phyloP scores from a whole-genome alignment of 805 yeast species.

The Komagataella phaffii region DNA sequence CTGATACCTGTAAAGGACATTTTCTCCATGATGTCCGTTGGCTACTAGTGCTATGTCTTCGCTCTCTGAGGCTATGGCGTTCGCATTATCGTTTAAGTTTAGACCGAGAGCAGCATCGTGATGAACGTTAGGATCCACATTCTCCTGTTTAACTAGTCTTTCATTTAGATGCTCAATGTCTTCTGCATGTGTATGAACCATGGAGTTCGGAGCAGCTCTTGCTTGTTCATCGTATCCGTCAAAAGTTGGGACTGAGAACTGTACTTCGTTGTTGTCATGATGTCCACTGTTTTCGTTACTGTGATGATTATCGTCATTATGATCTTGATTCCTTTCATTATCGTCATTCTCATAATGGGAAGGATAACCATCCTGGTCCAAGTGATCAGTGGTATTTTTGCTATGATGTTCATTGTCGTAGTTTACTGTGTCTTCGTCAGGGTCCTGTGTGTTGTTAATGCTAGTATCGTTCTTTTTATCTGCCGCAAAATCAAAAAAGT shows the following conservation, averaged over 20 bases:
- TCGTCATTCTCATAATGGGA: constrained; percentile 1
- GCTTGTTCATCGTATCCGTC: neutral
- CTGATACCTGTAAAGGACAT: constrained; percentile 17
- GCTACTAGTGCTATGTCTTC: constrained; percentile 20
- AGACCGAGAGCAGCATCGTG: constrained; percentile 16
- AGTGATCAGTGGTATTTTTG: neutral
- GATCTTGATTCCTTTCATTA: constrained; percentile 5
- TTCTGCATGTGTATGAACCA: neutral
- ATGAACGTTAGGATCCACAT: constrained; percentile 9
- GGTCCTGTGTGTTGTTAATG: neutral
- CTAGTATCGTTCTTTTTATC: neutral
- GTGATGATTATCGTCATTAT: constrained; percentile 1
- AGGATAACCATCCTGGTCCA: neutral
- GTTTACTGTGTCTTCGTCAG: neutral
- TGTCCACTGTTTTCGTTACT: neutral
- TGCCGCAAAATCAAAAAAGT: neutral
- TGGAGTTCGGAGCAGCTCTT: neutral
- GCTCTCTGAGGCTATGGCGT: constrained; percentile 16
- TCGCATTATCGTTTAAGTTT: constrained; percentile 16
- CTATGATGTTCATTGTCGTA: neutral
- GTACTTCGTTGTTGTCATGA: neutral
- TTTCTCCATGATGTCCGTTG: constrained; percentile 20
- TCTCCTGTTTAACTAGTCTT: neutral
- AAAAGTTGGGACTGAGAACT: neutral
- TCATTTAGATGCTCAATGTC: neutral